Evolutionary conservation across 2,329 filamentous ascomycete genomes (phyloP), one percentile per base, ranked within the genome.

Genomic region (Alternaria ethzedia): DNA sequence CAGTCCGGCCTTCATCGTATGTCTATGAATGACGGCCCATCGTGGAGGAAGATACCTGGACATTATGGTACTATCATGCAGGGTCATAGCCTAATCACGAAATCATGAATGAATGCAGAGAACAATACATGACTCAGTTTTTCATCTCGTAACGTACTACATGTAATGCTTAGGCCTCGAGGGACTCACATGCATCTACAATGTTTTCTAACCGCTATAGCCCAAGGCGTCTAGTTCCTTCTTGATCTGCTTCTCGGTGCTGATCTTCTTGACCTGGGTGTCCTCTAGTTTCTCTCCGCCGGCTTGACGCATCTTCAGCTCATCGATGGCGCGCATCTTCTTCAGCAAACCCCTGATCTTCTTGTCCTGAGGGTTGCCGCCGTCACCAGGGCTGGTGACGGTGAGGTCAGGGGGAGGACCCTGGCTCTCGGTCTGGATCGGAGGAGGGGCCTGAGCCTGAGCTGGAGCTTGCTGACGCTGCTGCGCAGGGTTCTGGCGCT

Each of bases 221-320:
- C 86, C 87, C 68, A 94, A 78, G 8, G 80, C 83, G 50, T 91
- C 87, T 63, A 99, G 83, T 83, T 99, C 96, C 82, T 91, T 93
- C 66, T 94, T 86, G 62, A 99, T 95, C 15, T 87, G 82, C 52
- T 89, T 85, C 84, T 98, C 97, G 21, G 94, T 98, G 59, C 89
- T 88, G 73, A 99, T 99, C 87, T 99, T 99, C 86, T 97, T 96
- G 82, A 99, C 89, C 83, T 99, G 96, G 30, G 96, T 99, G 77
- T 97, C 95, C 83, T 99, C 96, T 64, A 99, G 84, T 86, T 97
- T 98, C 86, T 99, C 96, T 6, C 95, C 95, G 32, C 91, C 90
- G 3, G 95, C 96, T 70, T 94, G 89, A 60, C 96, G 89, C 94
- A 98, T 97, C 85, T 98, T 97, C 65, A 99, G 84, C 79, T 99